These are phyloP conservation scores for Paramecium sexaurelia DNA, from an alignment of 73 alveolate species.

Conservation along the genomic window DNA sequence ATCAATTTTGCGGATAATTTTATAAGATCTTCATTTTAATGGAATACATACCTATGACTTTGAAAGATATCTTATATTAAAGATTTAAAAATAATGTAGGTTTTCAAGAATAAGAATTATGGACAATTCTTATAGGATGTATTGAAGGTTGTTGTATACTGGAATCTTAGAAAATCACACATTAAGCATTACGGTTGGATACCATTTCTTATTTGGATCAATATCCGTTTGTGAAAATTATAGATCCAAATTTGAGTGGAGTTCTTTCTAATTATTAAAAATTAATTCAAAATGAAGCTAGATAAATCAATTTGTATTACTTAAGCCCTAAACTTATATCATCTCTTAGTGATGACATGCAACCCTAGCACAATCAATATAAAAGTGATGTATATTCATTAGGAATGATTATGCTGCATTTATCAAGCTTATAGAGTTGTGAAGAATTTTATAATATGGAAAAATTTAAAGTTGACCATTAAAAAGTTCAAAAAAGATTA, in stretches of 20 bases:
- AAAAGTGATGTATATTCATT: constrained; percentile 62
- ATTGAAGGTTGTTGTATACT: constrained; percentile 4
- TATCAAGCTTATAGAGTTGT: neutral
- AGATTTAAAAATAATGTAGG: neutral
- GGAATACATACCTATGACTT: neutral
- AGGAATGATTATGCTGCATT: constrained; percentile 67
- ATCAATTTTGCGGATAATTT: constrained; percentile 22
- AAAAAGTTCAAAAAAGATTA: constrained; percentile 27
- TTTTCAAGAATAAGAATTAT: constrained; percentile 6
- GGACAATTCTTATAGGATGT: neutral
- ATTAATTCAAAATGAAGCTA: neutral
- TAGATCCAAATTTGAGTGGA: neutral
- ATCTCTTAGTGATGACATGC: neutral
- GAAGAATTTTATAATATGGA: constrained; percentile 57
- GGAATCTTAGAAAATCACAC: constrained; percentile 3
- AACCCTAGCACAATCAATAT: constrained; percentile 45
- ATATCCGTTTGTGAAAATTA: neutral
- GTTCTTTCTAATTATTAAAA: neutral
- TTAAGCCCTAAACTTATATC: neutral
- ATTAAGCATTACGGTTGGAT: neutral
- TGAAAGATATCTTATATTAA: neutral
- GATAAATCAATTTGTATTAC: neutral
- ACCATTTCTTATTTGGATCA: neutral
- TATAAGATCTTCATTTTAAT: constrained; percentile 8
- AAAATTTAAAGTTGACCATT: neutral